Percentiles rank a stretch among this genome's conserved stretches.
Evolutionary conservation across 1,284 basidiomycete species (phyloP).

Genomic region (Somion occarium): DNA sequence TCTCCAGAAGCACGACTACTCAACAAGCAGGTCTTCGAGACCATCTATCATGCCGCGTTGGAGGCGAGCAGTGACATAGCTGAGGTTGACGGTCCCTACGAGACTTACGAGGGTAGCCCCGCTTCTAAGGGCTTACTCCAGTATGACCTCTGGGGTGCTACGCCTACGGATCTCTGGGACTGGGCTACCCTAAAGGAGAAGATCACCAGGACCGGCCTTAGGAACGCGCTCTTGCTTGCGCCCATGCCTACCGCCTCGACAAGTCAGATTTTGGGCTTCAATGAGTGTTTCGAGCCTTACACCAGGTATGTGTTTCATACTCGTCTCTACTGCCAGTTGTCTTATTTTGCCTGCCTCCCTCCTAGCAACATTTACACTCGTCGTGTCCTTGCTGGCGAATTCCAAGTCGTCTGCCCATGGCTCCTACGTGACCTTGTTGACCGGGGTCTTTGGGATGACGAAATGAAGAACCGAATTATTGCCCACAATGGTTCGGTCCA

Average conservation of each 20-base stretch:
- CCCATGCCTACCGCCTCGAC: constrained; percentile 99
- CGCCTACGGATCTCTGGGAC: constrained; percentile 93
- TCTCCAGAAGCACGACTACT: constrained; percentile 83
- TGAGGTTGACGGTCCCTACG: constrained; percentile 78
- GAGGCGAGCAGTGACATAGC: constrained; percentile 94
- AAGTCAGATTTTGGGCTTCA: constrained; percentile 97
- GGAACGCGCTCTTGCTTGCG: constrained; percentile 93
- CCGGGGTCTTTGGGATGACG: constrained; percentile 93
- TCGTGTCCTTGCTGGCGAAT: constrained; percentile 98
- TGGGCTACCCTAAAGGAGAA: constrained; percentile 88
- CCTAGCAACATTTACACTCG: constrained; percentile 96
- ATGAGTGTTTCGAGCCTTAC: constrained; percentile 98
- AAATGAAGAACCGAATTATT: constrained; percentile 99
- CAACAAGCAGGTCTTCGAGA: constrained; percentile 98
- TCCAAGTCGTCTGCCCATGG: constrained; percentile 99
- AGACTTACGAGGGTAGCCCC: constrained; percentile 90
- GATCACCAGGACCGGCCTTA: constrained; percentile 81
- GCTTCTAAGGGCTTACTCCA: constrained; percentile 88
- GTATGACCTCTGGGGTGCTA: constrained; percentile 94
- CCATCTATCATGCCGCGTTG: constrained; percentile 95
- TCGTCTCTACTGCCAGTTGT: constrained; percentile 6
- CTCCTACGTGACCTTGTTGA: constrained; percentile 95
- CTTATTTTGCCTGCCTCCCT: constrained; percentile 7
- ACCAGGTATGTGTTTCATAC: constrained; percentile 56
- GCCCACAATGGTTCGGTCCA: constrained; percentile 96